A percentile compares a stretch with the other conserved stretches of the same genome.
Evolutionary conservation across 805 yeast species (phyloP).

Genomic region (Torulaspora delbrueckii): DNA sequence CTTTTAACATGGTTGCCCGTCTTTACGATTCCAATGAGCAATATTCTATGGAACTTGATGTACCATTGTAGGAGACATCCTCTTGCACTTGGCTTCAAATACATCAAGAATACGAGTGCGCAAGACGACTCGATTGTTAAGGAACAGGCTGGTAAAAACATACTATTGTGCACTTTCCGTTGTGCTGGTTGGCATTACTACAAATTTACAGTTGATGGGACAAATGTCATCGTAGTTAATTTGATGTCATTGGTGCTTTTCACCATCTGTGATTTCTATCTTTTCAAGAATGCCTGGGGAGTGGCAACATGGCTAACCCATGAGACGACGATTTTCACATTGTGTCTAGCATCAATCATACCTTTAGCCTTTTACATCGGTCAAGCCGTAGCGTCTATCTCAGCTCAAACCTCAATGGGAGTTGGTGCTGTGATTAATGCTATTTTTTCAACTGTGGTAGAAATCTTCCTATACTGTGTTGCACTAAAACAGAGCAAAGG

Average conservation of each 20-base stretch:
- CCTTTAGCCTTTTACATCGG: constrained; percentile 97
- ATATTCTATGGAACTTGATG: constrained; percentile 60
- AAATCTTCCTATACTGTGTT: constrained; percentile 85
- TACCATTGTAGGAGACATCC: constrained; percentile 88
- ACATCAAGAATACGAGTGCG: constrained; percentile 40
- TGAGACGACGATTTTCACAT: constrained; percentile 60
- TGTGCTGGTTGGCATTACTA: constrained; percentile 90
- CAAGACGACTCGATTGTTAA: constrained; percentile 15
- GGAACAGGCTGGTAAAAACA: constrained; percentile 42
- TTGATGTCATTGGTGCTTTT: constrained; percentile 72
- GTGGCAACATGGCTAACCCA: constrained; percentile 40
- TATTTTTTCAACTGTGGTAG: constrained; percentile 93
- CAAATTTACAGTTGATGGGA: constrained; percentile 94
- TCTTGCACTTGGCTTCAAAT: constrained; percentile 71
- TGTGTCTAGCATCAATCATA: constrained; percentile 77
- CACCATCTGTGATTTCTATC: constrained; percentile 72
- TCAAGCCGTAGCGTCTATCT: constrained; percentile 98
- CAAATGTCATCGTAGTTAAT: constrained; percentile 87
- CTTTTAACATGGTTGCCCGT: constrained; percentile 74
- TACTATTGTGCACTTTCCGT: constrained; percentile 84
- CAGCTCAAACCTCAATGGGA: constrained; percentile 98
- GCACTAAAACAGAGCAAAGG: constrained; percentile 85
- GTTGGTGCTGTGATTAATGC: constrained; percentile 98
- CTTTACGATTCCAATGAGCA: constrained; percentile 91
- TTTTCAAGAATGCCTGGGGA: constrained; percentile 48